Evolutionary conservation across 2,329 filamentous ascomycete genomes (phyloP).

Genomic region (Pseudovirgaria hyperparasitica): DNA sequence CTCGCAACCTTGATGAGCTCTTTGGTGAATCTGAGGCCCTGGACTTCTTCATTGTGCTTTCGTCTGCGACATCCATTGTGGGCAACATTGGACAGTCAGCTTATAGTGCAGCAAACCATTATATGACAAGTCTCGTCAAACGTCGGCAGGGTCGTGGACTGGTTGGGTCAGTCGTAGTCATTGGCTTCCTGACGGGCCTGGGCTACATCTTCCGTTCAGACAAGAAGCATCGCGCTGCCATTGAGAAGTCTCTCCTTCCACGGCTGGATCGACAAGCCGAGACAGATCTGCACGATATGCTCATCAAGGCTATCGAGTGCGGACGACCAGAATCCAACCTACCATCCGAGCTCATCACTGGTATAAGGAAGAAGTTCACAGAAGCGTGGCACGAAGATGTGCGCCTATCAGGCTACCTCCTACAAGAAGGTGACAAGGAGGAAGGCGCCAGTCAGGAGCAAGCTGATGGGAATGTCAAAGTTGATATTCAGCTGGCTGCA

Average conservation of each 20-base stretch:
- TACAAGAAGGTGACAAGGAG: conserved; percentile 2
- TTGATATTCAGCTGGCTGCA: conserved; percentile 3
- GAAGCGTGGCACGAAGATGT: conserved; percentile 4
- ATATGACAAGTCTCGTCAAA: conserved; percentile 25
- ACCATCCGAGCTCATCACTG: conserved; percentile 4
- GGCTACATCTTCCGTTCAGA: conserved; percentile 25
- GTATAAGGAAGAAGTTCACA: conserved; percentile 1
- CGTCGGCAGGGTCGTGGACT: conserved; percentile 26
- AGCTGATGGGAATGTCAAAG: conserved; percentile 3
- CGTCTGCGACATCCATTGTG: conserved; percentile 7
- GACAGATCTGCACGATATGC: not conserved
- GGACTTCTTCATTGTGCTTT: conserved; percentile 15
- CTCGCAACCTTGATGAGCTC: conserved; percentile 7
- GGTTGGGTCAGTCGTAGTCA: conserved; percentile 25
- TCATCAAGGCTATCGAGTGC: not conserved
- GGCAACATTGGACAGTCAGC: conserved; percentile 10
- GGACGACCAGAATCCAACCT: not conserved
- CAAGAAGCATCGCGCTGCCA: not conserved
- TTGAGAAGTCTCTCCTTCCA: conserved; percentile 3
- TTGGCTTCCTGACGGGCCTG: conserved; percentile 27
- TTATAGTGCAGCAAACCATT: conserved; percentile 18
- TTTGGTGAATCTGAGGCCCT: conserved; percentile 6
- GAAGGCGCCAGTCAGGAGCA: conserved; percentile 4
- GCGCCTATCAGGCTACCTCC: conserved; percentile 4
- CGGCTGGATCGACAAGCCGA: conserved; percentile 1